Conservation (phyloP, 768 basidiomycete species). For the Wakefieldia striispora region DNA sequence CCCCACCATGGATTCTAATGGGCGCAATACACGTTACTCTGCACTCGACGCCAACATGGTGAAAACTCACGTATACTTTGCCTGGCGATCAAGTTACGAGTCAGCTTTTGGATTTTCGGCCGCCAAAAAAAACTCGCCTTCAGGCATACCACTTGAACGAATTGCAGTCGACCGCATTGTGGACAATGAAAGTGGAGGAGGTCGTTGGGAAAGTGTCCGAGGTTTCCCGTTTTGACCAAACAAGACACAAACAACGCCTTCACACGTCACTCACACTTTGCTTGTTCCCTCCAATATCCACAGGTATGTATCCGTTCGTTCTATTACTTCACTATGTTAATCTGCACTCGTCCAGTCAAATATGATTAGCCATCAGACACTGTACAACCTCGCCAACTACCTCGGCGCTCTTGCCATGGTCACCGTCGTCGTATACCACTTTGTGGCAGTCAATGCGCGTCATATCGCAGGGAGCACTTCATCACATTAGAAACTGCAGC, state of each 20-base stretch:
- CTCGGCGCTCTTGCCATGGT: slow-evolving; percentile 86
- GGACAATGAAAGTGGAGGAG: slow-evolving; percentile 12
- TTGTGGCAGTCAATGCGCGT: slow-evolving; percentile 81
- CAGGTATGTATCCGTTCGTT: slow-evolving; percentile 14
- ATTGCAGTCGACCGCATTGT: slow-evolving; percentile 52
- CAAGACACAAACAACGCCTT: slow-evolving; percentile 30
- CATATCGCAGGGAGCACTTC: slow-evolving; percentile 33
- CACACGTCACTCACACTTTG: neutral
- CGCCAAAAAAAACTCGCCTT: slow-evolving; percentile 50
- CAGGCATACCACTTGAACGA: slow-evolving; percentile 76
- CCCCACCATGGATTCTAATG: slow-evolving; percentile 90
- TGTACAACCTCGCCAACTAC: slow-evolving; percentile 79
- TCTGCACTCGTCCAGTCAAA: slow-evolving; percentile 14
- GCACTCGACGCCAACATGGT: neutral
- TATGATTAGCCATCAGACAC: slow-evolving; percentile 81
- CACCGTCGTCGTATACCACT: slow-evolving; percentile 86
- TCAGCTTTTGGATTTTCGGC: neutral
- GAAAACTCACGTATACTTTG: slow-evolving; percentile 73
- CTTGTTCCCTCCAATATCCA: slow-evolving; percentile 4
- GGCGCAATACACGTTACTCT: slow-evolving; percentile 2
- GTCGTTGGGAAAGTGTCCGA: slow-evolving; percentile 16
- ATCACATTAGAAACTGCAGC: slow-evolving; percentile 2
- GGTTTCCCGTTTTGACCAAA: slow-evolving; percentile 33
- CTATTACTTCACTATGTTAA: neutral
- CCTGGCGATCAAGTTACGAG: slow-evolving; percentile 38